A percentile compares a stretch with the other conserved stretches of the same genome.
Evolutionary conservation across 768 basidiomycete species (phyloP).

Genomic region (Albatrellus ellisii): DNA sequence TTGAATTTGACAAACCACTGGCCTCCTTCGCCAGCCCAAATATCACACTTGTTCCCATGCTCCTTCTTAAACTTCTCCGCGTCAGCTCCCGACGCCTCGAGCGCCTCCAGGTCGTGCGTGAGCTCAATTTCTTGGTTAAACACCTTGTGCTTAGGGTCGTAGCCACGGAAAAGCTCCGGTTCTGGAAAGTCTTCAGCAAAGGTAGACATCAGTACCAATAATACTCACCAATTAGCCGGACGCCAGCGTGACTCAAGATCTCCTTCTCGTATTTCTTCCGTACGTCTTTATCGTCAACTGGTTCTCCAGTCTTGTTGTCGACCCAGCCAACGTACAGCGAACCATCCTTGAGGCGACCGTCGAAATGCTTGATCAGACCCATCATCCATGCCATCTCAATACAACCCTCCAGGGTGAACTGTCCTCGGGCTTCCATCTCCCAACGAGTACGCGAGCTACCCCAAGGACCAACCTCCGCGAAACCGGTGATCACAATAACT

Average conservation of each 20-base stretch:
- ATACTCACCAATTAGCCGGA: conserved; percentile 79
- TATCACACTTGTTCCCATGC: conserved; percentile 92
- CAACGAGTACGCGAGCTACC: conserved; percentile 95
- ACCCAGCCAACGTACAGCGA: conserved; percentile 97
- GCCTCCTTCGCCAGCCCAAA: conserved; percentile 85
- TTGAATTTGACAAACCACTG: conserved; percentile 99
- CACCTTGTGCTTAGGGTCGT: conserved; percentile 93
- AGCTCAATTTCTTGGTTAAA: conserved; percentile 98
- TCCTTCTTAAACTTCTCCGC: conserved; percentile 93
- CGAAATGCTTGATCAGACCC: conserved; percentile 98
- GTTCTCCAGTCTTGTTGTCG: conserved; percentile 83
- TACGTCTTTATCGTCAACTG: conserved; percentile 97
- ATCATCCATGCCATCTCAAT: conserved; percentile 99
- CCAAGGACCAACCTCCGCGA: conserved; percentile 97
- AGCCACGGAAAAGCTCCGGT: conserved; percentile 95
- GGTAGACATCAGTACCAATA: background rate
- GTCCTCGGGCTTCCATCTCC: conserved; percentile 99
- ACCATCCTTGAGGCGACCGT: conserved; percentile 89
- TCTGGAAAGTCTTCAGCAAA: conserved; percentile 34
- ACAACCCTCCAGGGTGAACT: conserved; percentile 93
- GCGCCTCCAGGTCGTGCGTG: conserved; percentile 89
- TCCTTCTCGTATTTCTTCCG: conserved; percentile 91
- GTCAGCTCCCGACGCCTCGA: conserved; percentile 85
- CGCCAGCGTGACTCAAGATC: conserved; percentile 80
- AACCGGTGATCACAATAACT: conserved; percentile 92